Conservation (phyloP, 2,329 filamentous ascomycete genomes). For the Neurospora sp. region DNA sequence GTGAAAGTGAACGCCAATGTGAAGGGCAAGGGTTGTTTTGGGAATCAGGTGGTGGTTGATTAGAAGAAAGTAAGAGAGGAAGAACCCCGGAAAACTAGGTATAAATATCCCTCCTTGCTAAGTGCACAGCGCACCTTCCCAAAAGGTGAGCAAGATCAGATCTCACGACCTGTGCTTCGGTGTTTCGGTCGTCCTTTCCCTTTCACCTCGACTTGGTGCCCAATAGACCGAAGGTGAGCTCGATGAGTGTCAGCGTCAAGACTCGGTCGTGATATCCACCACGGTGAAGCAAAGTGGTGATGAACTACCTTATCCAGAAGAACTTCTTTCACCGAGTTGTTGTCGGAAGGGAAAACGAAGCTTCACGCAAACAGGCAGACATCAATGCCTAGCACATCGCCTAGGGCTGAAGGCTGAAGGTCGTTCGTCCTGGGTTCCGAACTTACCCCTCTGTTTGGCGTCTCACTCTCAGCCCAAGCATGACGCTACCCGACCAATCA, state of each 20-base stretch:
- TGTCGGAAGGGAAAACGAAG: not conserved
- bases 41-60: too few species aligned
- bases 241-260: not conserved
- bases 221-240: not conserved
- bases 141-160: too few species aligned
- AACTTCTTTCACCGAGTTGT: not conserved
- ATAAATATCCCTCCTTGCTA: too few species aligned
- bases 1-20: not conserved
- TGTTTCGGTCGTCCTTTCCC: too few species aligned
- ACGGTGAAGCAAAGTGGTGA: not conserved
- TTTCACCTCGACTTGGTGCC: too few species aligned
- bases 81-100: too few species aligned
- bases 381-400: not conserved
- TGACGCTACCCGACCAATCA: not conserved
- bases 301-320: not conserved
- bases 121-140: too few species aligned
- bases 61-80: too few species aligned
- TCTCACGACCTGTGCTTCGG: too few species aligned
- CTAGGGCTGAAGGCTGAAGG: not conserved
- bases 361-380: not conserved
- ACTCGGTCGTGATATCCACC: not conserved
- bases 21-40: too few species aligned
- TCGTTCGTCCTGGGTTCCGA: not conserved
- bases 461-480: not conserved
- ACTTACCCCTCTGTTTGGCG: not conserved